Percentiles rank a stretch among this genome's conserved stretches.
Conservation (phyloP, 306 rosid genomes). For the Vigna reflexopilosa region DNA sequence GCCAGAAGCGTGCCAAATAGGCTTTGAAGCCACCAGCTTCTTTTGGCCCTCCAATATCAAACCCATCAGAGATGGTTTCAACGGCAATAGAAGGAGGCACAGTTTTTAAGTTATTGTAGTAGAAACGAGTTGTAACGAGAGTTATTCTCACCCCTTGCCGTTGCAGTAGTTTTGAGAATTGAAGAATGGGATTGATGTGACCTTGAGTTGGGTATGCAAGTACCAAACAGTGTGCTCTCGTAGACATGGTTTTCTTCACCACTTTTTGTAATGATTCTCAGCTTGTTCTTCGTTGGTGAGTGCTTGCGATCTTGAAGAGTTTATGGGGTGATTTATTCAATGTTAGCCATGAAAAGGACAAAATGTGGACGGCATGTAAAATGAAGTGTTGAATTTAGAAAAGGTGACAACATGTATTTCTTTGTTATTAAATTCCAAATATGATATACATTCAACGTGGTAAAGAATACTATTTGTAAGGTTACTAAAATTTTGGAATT, state of each 20-base stretch:
- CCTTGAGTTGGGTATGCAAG: background rate
- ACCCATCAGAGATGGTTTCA: constrained; percentile 43
- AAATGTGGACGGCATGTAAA: background rate
- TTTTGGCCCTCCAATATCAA: background rate
- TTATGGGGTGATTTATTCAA: background rate
- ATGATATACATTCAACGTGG: too few species aligned
- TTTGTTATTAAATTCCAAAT: too few species aligned
- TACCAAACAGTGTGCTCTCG: background rate
- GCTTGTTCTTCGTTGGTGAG: too few species aligned
- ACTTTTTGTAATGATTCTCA: background rate
- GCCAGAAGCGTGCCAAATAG: background rate
- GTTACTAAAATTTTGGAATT: too few species aligned
- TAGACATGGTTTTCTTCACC: background rate
- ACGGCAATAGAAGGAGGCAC: background rate
- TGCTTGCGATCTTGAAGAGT: background rate
- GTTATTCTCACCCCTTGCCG: constrained; percentile 13
- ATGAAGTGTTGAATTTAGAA: too few species aligned
- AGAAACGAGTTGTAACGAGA: constrained; percentile 12
- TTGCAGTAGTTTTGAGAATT: constrained; percentile 20
- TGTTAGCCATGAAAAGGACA: background rate
- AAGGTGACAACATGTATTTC: too few species aligned
- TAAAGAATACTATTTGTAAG: too few species aligned
- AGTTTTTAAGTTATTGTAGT: background rate
- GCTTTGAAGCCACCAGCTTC: background rate
- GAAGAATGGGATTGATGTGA: constrained; percentile 2